Evolutionary conservation across 1,284 basidiomycete genomes (phyloP), one percentile per base, ranked within the genome.

Genomic region (Entoloma clypeatum): DNA sequence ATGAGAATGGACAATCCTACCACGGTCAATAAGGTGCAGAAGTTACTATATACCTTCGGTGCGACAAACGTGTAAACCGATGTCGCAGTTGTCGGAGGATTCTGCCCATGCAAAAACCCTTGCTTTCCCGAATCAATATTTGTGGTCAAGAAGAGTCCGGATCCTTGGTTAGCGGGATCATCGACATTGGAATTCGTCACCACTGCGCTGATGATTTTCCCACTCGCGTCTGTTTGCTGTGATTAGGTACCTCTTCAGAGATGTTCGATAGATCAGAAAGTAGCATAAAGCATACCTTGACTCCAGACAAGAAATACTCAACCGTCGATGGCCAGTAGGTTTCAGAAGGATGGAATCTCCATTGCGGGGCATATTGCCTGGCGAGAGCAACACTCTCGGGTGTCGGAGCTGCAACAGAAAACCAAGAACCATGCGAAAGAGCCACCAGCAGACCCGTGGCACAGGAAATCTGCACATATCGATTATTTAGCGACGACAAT

Each of bases 301-400:
- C 43, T 14, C 50, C 50, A 18, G 39, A 32, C 2, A 52, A 24
- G 19, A 52, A 47, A 19, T 49, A 51, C 16, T 51, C 50, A 0
- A 49, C 41, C 3, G 48, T 49, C 3, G 48, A 52, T 2, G 48
- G 50, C 48, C 47, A 49, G 16, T 52, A 49, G 11, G 49, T 10
- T 17, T 52, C 48, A 2, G 43, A 49, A 17, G 32, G 24, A 33
- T 49, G 48, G 31, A 49, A 49, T 38, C 43, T 41, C 45, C 44
- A 47, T 37, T 52, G 45, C 5, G 50, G 50, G 2, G 48, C 50
- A 33, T 52, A 52, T 38, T 45, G 47, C 29, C 31, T 45, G 6
- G 50, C 45, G 10, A 51, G 43, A 18, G 48, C 43, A 26, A 49
- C 47, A 13, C 47, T 34, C 14, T 40, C 41, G 0, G 45, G 43